Evolutionary conservation across 495 filamentous ascomycete species (phyloP), one percentile per base, ranked within the genome.

Genomic region (Pyrenula aspistea): DNA sequence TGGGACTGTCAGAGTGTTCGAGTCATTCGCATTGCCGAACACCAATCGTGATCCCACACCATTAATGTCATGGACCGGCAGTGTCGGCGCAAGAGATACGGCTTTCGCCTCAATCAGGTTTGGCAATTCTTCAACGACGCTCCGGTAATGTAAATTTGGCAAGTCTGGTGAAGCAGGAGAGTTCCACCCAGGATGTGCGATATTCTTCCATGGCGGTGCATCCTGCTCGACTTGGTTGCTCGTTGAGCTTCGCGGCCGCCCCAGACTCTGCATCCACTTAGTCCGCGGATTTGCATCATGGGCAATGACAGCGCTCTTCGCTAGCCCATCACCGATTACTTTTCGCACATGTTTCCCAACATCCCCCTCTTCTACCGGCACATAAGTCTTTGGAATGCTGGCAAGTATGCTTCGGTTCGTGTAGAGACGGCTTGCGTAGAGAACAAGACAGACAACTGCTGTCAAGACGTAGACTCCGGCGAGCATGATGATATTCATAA

Each of bases 31-130:
- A 10, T 70, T 55, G 12, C 59, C 60, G 54, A 74, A 78, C 31
- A 42, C 4, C 31, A 42, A 15, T 42, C 15, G 31, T 8, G 31
- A 42, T 4, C 31, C 15, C 15, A 63, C 58, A 2, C 72, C 69
- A 56, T 62, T 21, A 24, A 22, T 22, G 12, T 42, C 24, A 2
- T 25, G 53, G 10, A 72, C 56, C 2, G 76, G 73, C 60, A 91
- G 85, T 0, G 77, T 68, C 0, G 87, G 87, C 1, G 89, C 89
- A 47, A 93, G 76, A 0, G 89, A 87, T 12, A 93, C 83, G 4
- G 91, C 93, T 70, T 91, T 91, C 0, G 90, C 91, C 68, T 98
- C 93, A 57, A 98, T 90, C 22, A 98, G 75, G 63, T 95, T 86
- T 1, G 92, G 88, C 12, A 98, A 75, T 71, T 97, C 94, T 20